Evolutionary conservation across 345 rosid species (phyloP).

Genomic region (Cochlearia excelsa): DNA sequence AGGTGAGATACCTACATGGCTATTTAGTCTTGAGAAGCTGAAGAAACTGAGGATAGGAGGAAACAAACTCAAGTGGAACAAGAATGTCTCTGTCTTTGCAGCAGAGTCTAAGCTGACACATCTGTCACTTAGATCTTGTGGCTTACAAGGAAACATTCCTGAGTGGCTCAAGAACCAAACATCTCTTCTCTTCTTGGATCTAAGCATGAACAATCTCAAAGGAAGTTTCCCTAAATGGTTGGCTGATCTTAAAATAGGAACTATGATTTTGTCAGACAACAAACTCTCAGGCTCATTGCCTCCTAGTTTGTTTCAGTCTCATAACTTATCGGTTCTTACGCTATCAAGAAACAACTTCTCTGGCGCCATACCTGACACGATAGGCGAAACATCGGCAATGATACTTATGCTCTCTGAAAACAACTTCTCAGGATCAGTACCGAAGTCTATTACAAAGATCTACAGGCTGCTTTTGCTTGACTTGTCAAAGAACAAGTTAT

Average conservation of each 20-base stretch:
- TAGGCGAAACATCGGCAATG: constrained; percentile 30
- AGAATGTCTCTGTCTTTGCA: constrained; percentile 26
- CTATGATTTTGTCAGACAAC: constrained; percentile 41
- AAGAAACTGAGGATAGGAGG: constrained; percentile 37
- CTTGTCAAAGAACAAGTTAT: constrained; percentile 36
- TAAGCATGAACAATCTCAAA: constrained; percentile 43
- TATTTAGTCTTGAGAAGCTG: constrained; percentile 39
- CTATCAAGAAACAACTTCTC: constrained; percentile 45
- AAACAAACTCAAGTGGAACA: constrained; percentile 46
- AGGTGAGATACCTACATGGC: constrained; percentile 43
- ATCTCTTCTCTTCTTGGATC: constrained; percentile 35
- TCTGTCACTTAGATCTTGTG: constrained; percentile 43
- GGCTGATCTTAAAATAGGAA: constrained; percentile 32
- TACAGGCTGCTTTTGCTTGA: constrained; percentile 23
- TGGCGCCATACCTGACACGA: constrained; percentile 40
- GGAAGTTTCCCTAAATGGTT: constrained; percentile 44
- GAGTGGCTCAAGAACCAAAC: constrained; percentile 44
- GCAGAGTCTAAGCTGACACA: constrained; percentile 26
- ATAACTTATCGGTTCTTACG: constrained; percentile 22
- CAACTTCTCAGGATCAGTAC: constrained; percentile 37
- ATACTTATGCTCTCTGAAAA: constrained; percentile 29
- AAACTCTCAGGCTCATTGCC: constrained; percentile 45
- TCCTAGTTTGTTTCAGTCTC: constrained; percentile 38
- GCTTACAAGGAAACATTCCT: constrained; percentile 40
- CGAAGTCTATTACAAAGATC: constrained; percentile 31